Base-by-base conservation (phyloP, 2,329 filamentous ascomycete species). In the Cladophialophora immunda region DNA sequence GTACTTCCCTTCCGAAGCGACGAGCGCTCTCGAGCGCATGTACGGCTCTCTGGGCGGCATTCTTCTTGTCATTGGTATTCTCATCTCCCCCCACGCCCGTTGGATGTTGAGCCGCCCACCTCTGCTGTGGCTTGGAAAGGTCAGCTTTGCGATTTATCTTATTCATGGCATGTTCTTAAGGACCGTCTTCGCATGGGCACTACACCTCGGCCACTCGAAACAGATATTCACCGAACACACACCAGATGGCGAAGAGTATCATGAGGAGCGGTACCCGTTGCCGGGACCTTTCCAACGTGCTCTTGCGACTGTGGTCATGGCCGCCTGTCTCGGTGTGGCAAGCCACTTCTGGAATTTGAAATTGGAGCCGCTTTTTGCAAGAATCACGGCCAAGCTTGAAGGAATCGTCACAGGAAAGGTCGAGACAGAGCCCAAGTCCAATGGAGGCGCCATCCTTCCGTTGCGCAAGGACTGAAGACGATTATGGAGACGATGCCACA, bases 101-200 rank as follows among this genome's bases (percentile, higher is more conserved):
- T 81, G 81, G 58, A 70, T 85, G 0, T 81, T 90, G 2, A 85
- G 85, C 3, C 83, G 83, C 65, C 82, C 82, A 34, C 81, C 83
- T 62, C 83, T 90, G 52, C 81, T 87, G 53, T 90, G 87, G 83
- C 82, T 90, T 13, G 88, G 88, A 53, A 86, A 85, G 72, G 84
- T 89, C 77, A 87, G 85, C 53, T 89, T 89, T 72, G 86, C 87
- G 1, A 85, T 90, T 15, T 90, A 90, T 72, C 81, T 90, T 6
- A 77, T 90, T 22, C 88, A 90, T 76, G 88, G 87, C 50, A 83
- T 85, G 0, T 79, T 90, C 32, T 83, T 89, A 71, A 84, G 87
- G 64, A 85, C 83, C 27, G 75, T 89, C 7, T 79, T 90, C 15
- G 84, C 85, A 29, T 89, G 86, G 85, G 82, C 89, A 79, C 77